These are phyloP conservation scores for Trichopus zeylanicus DNA, from an alignment of 116 monocot species.

Conservation along the genomic window DNA sequence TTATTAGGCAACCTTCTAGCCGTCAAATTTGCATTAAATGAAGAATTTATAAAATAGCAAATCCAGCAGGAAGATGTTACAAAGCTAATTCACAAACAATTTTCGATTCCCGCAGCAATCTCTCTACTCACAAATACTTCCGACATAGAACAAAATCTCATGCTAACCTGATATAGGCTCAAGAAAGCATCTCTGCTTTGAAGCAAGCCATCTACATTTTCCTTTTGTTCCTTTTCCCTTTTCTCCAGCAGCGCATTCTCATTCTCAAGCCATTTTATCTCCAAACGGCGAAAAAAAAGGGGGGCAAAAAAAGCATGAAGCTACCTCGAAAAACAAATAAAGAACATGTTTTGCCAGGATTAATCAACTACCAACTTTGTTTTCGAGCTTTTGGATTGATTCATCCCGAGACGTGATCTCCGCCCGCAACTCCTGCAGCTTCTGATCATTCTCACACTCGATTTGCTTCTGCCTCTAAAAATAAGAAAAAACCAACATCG, in stretches of 20 bases:
- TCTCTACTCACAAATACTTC: too few relatives aligned
- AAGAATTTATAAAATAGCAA: too few relatives aligned
- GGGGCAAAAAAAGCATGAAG: too few relatives aligned
- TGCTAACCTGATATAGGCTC: constrained; percentile 33
- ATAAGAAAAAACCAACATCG: neutral
- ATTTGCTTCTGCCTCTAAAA: constrained; percentile 31
- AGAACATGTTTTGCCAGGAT: too few relatives aligned
- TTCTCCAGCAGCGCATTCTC: constrained; percentile 43
- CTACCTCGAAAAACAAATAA: too few relatives aligned
- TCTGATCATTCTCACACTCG: constrained; percentile 25
- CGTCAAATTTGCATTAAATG: too few relatives aligned
- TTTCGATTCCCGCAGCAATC: too few relatives aligned
- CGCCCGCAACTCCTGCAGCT: constrained; percentile 21
- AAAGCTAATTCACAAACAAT: too few relatives aligned
- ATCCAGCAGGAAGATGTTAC: too few relatives aligned
- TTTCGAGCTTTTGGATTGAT: constrained; percentile 29
- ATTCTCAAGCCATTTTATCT: constrained; percentile 43
- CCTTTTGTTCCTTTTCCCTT: constrained; percentile 49
- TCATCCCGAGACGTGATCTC: constrained; percentile 30
- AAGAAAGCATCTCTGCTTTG: constrained; percentile 41
- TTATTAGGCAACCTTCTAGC: too few relatives aligned
- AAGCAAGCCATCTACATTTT: constrained; percentile 38
- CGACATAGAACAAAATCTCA: constrained; percentile 2
- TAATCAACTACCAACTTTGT: constrained; percentile 32
- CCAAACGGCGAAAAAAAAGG: too few relatives aligned